These are phyloP conservation scores for Amanita subjunquillea DNA, from an alignment of 768 basidiomycete genomes.

Conservation along the genomic window DNA sequence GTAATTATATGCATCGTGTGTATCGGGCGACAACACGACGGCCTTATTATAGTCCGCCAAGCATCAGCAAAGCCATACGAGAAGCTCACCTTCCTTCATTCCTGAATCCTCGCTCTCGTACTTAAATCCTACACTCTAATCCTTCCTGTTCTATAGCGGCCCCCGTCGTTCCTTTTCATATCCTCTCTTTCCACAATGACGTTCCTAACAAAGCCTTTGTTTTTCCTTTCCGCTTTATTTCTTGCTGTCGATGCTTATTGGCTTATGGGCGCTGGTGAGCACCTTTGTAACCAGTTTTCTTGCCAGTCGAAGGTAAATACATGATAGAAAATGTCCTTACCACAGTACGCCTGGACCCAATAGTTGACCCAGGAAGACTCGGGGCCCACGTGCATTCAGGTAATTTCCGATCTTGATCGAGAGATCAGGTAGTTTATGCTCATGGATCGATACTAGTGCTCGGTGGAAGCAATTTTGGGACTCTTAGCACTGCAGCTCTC, in stretches of 20 bases:
- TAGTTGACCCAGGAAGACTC: constrained; percentile 29
- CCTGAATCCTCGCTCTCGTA: neutral
- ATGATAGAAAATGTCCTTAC: constrained; percentile 27
- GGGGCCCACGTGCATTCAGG: constrained; percentile 38
- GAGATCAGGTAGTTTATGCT: neutral
- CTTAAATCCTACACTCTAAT: neutral
- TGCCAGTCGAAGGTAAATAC: neutral
- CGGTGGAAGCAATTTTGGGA: constrained; percentile 44
- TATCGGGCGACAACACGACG: neutral
- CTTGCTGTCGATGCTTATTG: constrained; percentile 31
- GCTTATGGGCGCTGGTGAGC: constrained; percentile 32
- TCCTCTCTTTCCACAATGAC: neutral
- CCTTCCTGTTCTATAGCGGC: neutral
- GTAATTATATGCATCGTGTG: neutral
- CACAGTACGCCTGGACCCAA: constrained; percentile 32
- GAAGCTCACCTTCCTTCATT: neutral
- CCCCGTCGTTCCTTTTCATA: constrained; percentile 3
- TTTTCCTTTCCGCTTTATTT: constrained; percentile 20
- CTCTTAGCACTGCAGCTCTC: constrained; percentile 28
- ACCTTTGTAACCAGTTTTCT: neutral
- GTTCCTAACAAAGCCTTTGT: constrained; percentile 18
- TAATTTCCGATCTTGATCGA: constrained; percentile 12
- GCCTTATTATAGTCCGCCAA: neutral
- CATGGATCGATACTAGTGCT: constrained; percentile 23
- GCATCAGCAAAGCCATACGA: constrained; percentile 1